Evolutionary conservation across 805 yeast species (phyloP), one percentile per base, ranked within the genome.

Genomic region (Starmera pachycereana): DNA sequence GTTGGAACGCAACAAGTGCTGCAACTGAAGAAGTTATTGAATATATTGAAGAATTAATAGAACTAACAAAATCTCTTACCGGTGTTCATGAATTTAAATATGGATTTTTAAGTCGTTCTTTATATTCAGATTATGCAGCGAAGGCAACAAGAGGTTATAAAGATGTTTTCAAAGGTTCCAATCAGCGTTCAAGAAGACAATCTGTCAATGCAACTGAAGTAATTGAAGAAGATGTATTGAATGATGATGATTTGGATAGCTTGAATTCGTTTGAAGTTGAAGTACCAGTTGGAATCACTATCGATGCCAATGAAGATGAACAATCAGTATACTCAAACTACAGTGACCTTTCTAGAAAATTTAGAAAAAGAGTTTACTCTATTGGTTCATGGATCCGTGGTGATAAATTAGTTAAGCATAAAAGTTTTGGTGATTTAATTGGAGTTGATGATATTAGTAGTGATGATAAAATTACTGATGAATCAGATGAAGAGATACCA

Each of bases 1-100:
- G 70, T 40, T 72, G 78, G 78, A 71, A 69, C 48, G 77, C 77
- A 2, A 56, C 72, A 2, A 65, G 66, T 41, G 65, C 71, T 3
- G 73, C 74, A 0, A 51, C 67, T 3, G 74, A 69, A 43, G 76
- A 72, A 44, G 58, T 72, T 30, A 69, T 72, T 34, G 71, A 66
- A 37, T 71, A 69, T 45, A 58, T 68, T 25, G 77, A 72, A 44
- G 75, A 69, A 44, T 51, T 72, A 11, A 42, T 66, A 6, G 63
- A 59, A 36, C 43, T 72, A 28, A 58, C 68, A 0, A 68, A 65
- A 42, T 47, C 65, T 4, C 48, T 72, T 5, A 72, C 69, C 25
- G 78, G 78, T 22, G 70, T 66, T 10, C 62, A 66, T 42, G 69
- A 65, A 46, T 72, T 72, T 49, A 68, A 68, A 46, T 70, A 69